Evolutionary conservation across 2,329 filamentous ascomycete species (phyloP).

Genomic region (Epicoccum sorghinum): DNA sequence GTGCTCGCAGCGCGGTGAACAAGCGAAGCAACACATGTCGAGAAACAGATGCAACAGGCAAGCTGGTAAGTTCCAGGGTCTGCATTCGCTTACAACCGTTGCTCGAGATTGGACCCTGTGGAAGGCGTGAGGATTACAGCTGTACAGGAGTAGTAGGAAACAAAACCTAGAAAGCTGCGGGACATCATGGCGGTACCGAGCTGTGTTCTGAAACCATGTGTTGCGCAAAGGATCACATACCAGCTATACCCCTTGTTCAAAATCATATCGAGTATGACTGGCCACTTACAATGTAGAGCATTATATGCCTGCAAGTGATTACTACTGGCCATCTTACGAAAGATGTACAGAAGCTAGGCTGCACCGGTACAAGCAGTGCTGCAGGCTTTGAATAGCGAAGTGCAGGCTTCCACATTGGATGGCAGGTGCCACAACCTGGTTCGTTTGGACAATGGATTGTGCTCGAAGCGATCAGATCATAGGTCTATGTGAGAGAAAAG

Average conservation of each 20-base stretch:
- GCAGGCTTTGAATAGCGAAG: constrained; percentile 8
- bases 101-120: constrained; percentile 8
- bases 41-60: background rate
- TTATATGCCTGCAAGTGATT: constrained; percentile 22
- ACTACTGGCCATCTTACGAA: constrained; percentile 11
- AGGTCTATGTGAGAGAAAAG: background rate
- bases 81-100: constrained; percentile 11
- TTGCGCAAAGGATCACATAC: background rate
- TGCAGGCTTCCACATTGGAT: constrained; percentile 7
- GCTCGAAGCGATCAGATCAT: no score
- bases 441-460: no score
- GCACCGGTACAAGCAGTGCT: constrained; percentile 1
- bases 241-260: background rate
- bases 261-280: background rate
- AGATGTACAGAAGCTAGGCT: constrained; percentile 3
- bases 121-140: constrained; percentile 21
- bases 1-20: no score
- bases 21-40: background rate
- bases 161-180: constrained; percentile 1
- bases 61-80: constrained; percentile 11
- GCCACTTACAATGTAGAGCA: background rate
- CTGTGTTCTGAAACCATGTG: background rate
- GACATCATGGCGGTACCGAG: background rate
- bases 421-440: constrained; percentile 7
- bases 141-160: constrained; percentile 16